Conservation (phyloP, 2,329 filamentous ascomycete species). For the Neonectria neomacrospora region DNA sequence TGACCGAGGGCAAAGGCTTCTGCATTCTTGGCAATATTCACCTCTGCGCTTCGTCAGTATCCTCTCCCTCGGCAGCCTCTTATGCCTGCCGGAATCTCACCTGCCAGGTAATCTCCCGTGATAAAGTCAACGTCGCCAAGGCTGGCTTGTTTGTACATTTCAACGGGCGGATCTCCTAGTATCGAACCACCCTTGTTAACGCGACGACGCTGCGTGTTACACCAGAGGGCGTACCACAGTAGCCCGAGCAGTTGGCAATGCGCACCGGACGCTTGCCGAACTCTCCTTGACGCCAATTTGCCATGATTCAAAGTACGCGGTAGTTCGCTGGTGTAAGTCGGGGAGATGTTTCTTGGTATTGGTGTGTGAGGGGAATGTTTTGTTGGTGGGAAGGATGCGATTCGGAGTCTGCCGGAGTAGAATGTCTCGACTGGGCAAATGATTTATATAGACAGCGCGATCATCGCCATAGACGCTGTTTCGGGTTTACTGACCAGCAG, state of each 20-base stretch:
- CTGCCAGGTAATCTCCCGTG: constrained; percentile 63
- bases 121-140: constrained; percentile 58
- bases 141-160: constrained; percentile 47
- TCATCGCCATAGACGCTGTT: too few species aligned
- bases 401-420: background rate
- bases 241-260: constrained; percentile 29
- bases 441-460: background rate
- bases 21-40: constrained; percentile 42
- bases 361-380: background rate
- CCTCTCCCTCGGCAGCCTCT: background rate
- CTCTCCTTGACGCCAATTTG: constrained; percentile 16
- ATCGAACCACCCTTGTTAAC: background rate
- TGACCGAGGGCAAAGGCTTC: constrained; percentile 19
- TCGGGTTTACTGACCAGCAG: background rate
- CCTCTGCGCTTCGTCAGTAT: constrained; percentile 32
- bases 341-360: background rate
- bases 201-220: background rate
- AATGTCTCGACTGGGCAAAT: background rate
- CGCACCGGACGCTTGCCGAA: constrained; percentile 21
- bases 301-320: background rate
- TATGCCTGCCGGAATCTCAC: constrained; percentile 37
- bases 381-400: too few species aligned
- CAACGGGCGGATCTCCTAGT: constrained; percentile 23
- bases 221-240: constrained; percentile 14
- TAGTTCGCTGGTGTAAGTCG: background rate